Evolutionary conservation across 352 stramenopile genomes (phyloP), one percentile per base, ranked within the genome.

Genomic region (Globisporangium uncinulatum): DNA sequence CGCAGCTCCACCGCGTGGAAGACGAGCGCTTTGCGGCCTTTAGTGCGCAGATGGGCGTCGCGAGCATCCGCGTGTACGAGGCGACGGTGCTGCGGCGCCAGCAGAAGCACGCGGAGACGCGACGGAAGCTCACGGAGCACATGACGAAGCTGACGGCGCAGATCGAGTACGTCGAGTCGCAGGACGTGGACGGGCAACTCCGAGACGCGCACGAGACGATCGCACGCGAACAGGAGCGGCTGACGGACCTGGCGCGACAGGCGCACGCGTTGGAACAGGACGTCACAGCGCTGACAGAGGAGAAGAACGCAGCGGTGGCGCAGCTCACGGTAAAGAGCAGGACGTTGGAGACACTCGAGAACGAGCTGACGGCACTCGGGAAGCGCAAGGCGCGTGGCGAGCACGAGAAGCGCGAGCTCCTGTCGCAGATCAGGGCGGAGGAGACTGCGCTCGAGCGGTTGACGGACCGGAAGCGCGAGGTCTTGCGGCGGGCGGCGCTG

Each of bases 391-490:
- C 65, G 1, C 80, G 79, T 59, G 87, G 65, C 29, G 85, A 92
- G 43, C 65, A 83, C 57, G 74, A 79, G 47, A 86, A 79, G 49
- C 56, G 63, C 44, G 77, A 79, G 13, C 74, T 91, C 21, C 66
- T 96, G 52, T 95, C 97, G 62, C 73, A 79, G 46, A 86, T 98
- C 5, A 73, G 82, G 24, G 67, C 73, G 0, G 85, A 98, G 63
- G 96, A 99, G 57, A 90, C 86, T 17, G 76, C 87, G 9, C 67
- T 98, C 8, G 94, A 98, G 45, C 78, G 82, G 3, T 62, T 99
- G 19, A 96, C 94, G 55, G 92, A 98, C 54, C 92, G 97, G 65
- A 93, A 98, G 36, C 78, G 91, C 17, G 96, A 98, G 65, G 97
- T 97, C 51, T 76, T 99, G 13, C 96, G 97, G 61, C 95, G 95